These are phyloP conservation scores for Lyophyllum decastes DNA, from an alignment of 768 basidiomycete species.

Conservation along the genomic window DNA sequence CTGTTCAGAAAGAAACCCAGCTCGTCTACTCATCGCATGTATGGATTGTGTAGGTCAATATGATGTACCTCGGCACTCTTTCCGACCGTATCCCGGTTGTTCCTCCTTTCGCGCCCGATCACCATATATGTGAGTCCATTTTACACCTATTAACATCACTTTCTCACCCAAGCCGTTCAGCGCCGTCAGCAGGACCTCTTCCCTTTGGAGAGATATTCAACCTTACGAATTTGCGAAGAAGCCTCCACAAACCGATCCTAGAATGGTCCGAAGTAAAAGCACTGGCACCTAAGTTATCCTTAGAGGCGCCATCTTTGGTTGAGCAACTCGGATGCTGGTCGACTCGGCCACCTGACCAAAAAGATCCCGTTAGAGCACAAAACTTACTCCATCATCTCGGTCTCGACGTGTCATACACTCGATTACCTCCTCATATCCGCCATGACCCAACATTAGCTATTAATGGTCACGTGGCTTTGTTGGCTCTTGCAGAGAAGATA, in stretches of 20 bases:
- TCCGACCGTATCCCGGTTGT: slow-evolving; percentile 48
- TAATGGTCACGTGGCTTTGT: slow-evolving; percentile 27
- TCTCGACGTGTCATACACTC: slow-evolving; percentile 37
- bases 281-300: slow-evolving; percentile 20
- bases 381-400: slow-evolving; percentile 31
- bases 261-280: slow-evolving; percentile 53
- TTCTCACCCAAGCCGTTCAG: slow-evolving; percentile 16
- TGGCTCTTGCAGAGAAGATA: slow-evolving; percentile 30
- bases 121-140: slow-evolving; percentile 32
- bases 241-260: slow-evolving; percentile 39
- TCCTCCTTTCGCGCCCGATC: slow-evolving; percentile 46
- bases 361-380: slow-evolving; percentile 24
- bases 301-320: slow-evolving; percentile 10
- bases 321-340: slow-evolving; percentile 35
- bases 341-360: slow-evolving; percentile 22
- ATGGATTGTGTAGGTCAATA: slow-evolving; percentile 36
- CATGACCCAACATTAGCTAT: slow-evolving; percentile 18
- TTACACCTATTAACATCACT: not conserved
- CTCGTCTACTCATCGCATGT: not conserved
- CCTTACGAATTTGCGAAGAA: slow-evolving; percentile 34
- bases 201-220: slow-evolving; percentile 48
- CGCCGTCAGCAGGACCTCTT: slow-evolving; percentile 30
- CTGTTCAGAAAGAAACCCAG: not conserved
- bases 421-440: slow-evolving; percentile 26
- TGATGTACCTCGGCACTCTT: slow-evolving; percentile 48